Conservation (phyloP, 805 yeast genomes). For the Ogataea methylovora region DNA sequence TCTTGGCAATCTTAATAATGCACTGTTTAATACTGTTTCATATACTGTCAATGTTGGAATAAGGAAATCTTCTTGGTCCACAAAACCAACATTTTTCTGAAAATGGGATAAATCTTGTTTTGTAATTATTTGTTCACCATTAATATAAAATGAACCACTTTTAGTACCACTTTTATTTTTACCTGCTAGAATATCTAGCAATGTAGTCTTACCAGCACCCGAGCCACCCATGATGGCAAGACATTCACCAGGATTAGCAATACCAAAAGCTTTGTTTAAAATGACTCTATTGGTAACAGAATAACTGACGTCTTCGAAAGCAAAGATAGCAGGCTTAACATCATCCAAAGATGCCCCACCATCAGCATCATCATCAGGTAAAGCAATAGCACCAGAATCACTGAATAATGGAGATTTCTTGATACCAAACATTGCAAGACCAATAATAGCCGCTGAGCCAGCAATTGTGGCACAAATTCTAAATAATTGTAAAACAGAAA, state of each 20-base stretch:
- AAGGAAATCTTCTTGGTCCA: constrained; percentile 89
- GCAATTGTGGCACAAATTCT: constrained; percentile 36
- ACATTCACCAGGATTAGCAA: constrained; percentile 81
- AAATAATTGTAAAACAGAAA: constrained; percentile 39
- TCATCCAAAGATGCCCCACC: constrained; percentile 39
- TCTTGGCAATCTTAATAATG: constrained; percentile 78
- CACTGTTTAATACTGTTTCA: constrained; percentile 91
- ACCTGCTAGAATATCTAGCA: constrained; percentile 84
- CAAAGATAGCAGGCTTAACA: constrained; percentile 60
- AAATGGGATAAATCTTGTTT: constrained; percentile 33
- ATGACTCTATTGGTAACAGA: constrained; percentile 45
- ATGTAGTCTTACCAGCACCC: constrained; percentile 96
- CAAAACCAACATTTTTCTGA: constrained; percentile 78
- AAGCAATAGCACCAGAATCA: constrained; percentile 14
- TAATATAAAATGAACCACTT: constrained; percentile 63
- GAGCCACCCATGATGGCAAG: constrained; percentile 98
- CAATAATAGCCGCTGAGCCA: constrained; percentile 34
- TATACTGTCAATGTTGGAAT: constrained; percentile 92
- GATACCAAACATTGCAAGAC: constrained; percentile 39
- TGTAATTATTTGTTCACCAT: constrained; percentile 46
- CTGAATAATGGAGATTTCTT: constrained; percentile 57
- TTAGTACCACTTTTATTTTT: constrained; percentile 73
- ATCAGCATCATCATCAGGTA: constrained; percentile 21
- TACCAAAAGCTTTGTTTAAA: constrained; percentile 60
- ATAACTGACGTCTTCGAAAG: constrained; percentile 71